Conservation (phyloP, 1,284 basidiomycete species). For the Apiotrichum domesticum region DNA sequence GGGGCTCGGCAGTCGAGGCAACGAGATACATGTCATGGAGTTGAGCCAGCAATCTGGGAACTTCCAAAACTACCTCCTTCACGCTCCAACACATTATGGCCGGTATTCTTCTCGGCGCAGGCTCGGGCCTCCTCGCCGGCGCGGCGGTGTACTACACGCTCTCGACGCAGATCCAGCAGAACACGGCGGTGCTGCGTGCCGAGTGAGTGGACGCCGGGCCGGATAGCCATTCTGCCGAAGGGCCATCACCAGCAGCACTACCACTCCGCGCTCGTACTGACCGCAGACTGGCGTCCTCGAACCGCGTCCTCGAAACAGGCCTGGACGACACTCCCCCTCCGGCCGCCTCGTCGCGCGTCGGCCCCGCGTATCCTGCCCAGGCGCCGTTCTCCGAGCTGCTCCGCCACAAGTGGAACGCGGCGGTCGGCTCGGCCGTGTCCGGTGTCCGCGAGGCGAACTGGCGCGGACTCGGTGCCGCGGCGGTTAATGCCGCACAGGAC, state of each 20-base stretch:
- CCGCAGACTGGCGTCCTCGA: background rate
- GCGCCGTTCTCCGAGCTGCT: constrained; percentile 28
- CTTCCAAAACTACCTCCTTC: background rate
- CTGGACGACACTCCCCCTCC: constrained; percentile 26
- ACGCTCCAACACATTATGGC: constrained; percentile 23
- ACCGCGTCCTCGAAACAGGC: constrained; percentile 23
- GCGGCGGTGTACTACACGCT: constrained; percentile 45
- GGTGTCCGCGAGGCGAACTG: constrained; percentile 30
- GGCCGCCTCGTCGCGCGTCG: constrained; percentile 28
- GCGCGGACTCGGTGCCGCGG: constrained; percentile 19
- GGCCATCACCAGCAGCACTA: too few relatives aligned
- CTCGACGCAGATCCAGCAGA: constrained; percentile 25
- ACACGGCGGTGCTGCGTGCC: constrained; percentile 23
- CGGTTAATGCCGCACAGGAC: constrained; percentile 4
- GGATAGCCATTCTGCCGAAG: background rate
- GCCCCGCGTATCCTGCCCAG: constrained; percentile 19
- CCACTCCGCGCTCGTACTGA: background rate
- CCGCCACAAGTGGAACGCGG: constrained; percentile 34
- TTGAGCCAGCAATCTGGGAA: too few relatives aligned
- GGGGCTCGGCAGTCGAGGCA: too few relatives aligned
- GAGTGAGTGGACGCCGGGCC: constrained; percentile 24
- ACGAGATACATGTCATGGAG: too few relatives aligned
- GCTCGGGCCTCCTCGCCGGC: constrained; percentile 36
- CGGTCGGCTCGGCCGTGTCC: constrained; percentile 20
- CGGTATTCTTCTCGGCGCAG: constrained; percentile 40